A percentile compares a stretch with the other conserved stretches of the same genome.
Evolutionary conservation across 164 flowering plant species (phyloP).

Genomic region (Litsea cubeba): DNA sequence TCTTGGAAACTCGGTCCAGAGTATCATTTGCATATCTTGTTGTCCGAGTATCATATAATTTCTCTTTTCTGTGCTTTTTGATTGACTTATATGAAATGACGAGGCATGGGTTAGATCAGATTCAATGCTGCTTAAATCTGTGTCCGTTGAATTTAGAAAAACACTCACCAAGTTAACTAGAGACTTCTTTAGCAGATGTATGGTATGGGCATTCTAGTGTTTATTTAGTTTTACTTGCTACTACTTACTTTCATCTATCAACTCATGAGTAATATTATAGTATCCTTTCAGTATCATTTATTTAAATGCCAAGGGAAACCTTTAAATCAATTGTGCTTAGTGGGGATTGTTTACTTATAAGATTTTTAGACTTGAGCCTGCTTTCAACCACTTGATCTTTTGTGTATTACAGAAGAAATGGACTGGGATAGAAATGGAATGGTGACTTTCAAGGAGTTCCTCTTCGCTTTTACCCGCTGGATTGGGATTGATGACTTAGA

Average conservation of each 20-base stretch:
- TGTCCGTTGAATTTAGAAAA: too few relatives aligned
- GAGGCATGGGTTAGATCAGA: neutral
- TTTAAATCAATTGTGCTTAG: neutral
- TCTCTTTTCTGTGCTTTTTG: too few relatives aligned
- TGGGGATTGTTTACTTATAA: neutral
- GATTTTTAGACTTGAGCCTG: neutral
- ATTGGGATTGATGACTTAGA: conserved; percentile 79
- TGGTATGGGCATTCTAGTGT: neutral
- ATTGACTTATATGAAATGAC: neutral
- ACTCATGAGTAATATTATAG: neutral
- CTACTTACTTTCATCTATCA: neutral
- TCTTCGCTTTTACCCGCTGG: conserved; percentile 93
- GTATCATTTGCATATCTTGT: too few relatives aligned
- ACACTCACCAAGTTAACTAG: too few relatives aligned
- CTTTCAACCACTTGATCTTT: neutral
- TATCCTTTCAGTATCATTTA: neutral
- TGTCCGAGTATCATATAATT: too few relatives aligned
- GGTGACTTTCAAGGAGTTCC: conserved; percentile 96
- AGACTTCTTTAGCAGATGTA: too few relatives aligned
- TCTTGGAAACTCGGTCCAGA: too few relatives aligned
- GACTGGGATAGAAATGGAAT: conserved; percentile 97
- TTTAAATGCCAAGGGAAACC: too few relatives aligned
- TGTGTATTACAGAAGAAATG: conserved; percentile 79
- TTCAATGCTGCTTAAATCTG: too few relatives aligned
- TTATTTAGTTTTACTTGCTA: too few relatives aligned